phyloP scores from a whole-genome alignment of 768 basidiomycete species.

The Cystofilobasidium macerans region DNA sequence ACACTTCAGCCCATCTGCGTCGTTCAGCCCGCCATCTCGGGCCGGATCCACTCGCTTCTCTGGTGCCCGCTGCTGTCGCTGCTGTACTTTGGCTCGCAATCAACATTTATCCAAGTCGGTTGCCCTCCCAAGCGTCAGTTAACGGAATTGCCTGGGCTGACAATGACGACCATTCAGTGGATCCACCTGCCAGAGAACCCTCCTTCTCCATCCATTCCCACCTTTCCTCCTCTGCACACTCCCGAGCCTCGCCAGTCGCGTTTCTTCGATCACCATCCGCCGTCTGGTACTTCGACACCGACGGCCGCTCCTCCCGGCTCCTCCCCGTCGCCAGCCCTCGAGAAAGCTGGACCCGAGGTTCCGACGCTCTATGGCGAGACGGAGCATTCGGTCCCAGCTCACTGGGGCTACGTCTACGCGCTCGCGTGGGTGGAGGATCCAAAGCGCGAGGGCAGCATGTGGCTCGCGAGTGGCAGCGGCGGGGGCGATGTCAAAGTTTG shows the following conservation, averaged over 20 bases:
- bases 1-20: slow-evolving; percentile 7
- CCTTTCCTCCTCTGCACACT: not conserved
- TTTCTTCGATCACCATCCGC: slow-evolving; percentile 12
- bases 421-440: slow-evolving; percentile 9
- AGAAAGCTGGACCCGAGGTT: too few relatives aligned
- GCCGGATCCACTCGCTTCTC: slow-evolving; percentile 16
- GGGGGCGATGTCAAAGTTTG: slow-evolving; percentile 23
- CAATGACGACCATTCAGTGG: slow-evolving; percentile 1
- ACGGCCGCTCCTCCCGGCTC: not conserved
- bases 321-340: not conserved
- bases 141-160: too few relatives aligned
- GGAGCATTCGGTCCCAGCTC: slow-evolving; percentile 5
- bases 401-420: slow-evolving; percentile 22
- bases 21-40: slow-evolving; percentile 16
- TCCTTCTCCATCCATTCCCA: not conserved
- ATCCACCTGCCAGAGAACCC: slow-evolving; percentile 15
- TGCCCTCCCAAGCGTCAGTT: too few relatives aligned
- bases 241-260: slow-evolving; percentile 3
- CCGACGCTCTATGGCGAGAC: slow-evolving; percentile 1
- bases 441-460: not conserved
- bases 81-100: slow-evolving; percentile 25
- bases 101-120: slow-evolving; percentile 21
- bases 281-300: not conserved
- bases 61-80: slow-evolving; percentile 6
- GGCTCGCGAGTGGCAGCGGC: slow-evolving; percentile 18